Conservation (phyloP, 2,329 filamentous ascomycete species). For the Colletotrichum orchidophilum region DNA sequence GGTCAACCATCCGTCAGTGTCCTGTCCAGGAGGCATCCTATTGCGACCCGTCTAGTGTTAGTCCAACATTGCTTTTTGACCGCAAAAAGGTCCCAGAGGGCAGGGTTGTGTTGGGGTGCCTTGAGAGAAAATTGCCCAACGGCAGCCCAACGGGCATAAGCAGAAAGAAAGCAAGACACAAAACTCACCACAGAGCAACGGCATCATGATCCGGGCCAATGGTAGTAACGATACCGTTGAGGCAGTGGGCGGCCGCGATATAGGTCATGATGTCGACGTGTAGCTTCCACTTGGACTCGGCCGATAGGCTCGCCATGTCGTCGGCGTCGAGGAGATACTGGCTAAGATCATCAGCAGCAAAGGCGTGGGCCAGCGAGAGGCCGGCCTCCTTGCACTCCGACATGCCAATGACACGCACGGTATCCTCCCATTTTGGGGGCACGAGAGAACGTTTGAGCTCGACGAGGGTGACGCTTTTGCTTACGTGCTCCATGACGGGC, state of each 20-base stretch:
- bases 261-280: slow-evolving; percentile 83
- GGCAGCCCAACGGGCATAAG: background rate
- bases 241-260: slow-evolving; percentile 77
- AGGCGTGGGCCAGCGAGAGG: slow-evolving; percentile 78
- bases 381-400: slow-evolving; percentile 78
- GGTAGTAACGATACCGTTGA: slow-evolving; percentile 78
- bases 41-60: slow-evolving; percentile 29
- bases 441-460: slow-evolving; percentile 54
- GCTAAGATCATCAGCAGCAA: slow-evolving; percentile 78
- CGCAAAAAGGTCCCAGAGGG: background rate
- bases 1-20: slow-evolving; percentile 78
- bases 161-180: background rate
- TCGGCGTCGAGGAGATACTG: slow-evolving; percentile 79
- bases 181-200: slow-evolving; percentile 79
- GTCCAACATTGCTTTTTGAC: slow-evolving; percentile 1
- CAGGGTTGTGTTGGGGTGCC: background rate
- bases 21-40: slow-evolving; percentile 79
- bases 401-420: slow-evolving; percentile 70
- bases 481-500: slow-evolving; percentile 45
- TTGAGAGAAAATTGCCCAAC: too few relatives aligned
- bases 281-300: slow-evolving; percentile 77
- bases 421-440: slow-evolving; percentile 61
- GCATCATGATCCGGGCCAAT: slow-evolving; percentile 81
- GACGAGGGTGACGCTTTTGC: slow-evolving; percentile 32
- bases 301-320: slow-evolving; percentile 69